phyloP scores from a whole-genome alignment of 768 basidiomycete genomes.

The Candolleomyces aberdarensis region DNA sequence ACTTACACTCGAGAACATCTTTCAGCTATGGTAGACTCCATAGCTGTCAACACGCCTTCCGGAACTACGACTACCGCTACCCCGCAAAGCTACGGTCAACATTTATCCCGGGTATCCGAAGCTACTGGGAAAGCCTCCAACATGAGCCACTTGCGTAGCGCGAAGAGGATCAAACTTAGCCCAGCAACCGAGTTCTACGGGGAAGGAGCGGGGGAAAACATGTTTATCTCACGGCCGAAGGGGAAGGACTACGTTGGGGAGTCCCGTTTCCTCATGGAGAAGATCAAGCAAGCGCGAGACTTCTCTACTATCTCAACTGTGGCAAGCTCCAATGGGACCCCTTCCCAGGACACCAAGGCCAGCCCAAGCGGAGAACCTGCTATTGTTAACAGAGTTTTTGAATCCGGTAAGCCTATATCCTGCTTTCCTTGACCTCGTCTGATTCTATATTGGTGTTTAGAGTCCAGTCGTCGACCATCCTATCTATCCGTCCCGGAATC shows the following conservation, averaged over 20 bases:
- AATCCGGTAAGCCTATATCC: not conserved
- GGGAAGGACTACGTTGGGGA: conserved; percentile 77
- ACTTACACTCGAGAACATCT: conserved; percentile 94
- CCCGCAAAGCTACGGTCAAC: conserved; percentile 42
- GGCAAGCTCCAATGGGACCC: conserved; percentile 35
- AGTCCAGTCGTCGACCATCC: conserved; percentile 28
- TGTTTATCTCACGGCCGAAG: conserved; percentile 48
- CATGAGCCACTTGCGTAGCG: conserved; percentile 60
- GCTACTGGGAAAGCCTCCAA: conserved; percentile 35
- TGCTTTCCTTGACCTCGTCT: not conserved
- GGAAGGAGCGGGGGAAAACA: conserved; percentile 45
- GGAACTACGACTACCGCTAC: conserved; percentile 47
- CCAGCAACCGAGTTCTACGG: conserved; percentile 58
- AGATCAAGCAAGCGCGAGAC: conserved; percentile 74
- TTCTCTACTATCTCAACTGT: conserved; percentile 73
- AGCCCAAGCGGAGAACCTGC: conserved; percentile 2
- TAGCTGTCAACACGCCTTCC: conserved; percentile 77
- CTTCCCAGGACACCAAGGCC: conserved; percentile 18
- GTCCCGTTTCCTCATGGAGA: conserved; percentile 72
- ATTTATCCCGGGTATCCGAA: conserved; percentile 48
- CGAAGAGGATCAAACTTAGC: conserved; percentile 80
- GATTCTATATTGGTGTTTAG: conserved; percentile 14
- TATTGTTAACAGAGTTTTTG: not conserved
- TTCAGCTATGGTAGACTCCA: conserved; percentile 91
- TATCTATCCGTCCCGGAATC: conserved; percentile 30